These are phyloP conservation scores for Leccinellum luteum DNA, from an alignment of 768 basidiomycete genomes.

Conservation along the genomic window DNA sequence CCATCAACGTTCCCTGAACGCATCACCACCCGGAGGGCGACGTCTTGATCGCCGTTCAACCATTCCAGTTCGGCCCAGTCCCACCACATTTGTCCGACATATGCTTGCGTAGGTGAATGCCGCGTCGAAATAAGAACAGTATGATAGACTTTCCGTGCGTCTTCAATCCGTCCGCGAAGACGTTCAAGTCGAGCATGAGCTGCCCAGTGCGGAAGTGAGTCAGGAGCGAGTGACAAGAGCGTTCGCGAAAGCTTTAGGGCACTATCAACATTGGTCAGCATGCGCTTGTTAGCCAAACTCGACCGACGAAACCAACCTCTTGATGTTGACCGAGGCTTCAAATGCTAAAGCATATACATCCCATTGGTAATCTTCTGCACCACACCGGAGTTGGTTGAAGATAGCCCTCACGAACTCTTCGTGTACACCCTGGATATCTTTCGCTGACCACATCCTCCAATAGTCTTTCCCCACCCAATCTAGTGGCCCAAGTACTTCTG, in stretches of 20 bases:
- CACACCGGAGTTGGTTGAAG: slow-evolving; percentile 55
- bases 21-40: slow-evolving; percentile 52
- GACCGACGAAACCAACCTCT: slow-evolving; percentile 44
- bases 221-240: slow-evolving; percentile 53
- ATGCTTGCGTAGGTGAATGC: slow-evolving; percentile 33
- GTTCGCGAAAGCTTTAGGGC: slow-evolving; percentile 67
- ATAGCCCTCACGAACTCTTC: slow-evolving; percentile 50
- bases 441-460: slow-evolving; percentile 43
- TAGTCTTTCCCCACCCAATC: slow-evolving; percentile 40
- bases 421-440: slow-evolving; percentile 53
- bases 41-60: slow-evolving; percentile 50
- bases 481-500: slow-evolving; percentile 51
- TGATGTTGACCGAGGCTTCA: slow-evolving; percentile 57
- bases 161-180: slow-evolving; percentile 58
- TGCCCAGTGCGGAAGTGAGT: slow-evolving; percentile 67
- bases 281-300: neutral
- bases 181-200: slow-evolving; percentile 74
- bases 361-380: slow-evolving; percentile 57
- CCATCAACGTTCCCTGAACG: slow-evolving; percentile 54
- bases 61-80: slow-evolving; percentile 87
- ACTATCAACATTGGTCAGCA: slow-evolving; percentile 36
- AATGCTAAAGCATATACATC: slow-evolving; percentile 64
- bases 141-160: slow-evolving; percentile 77
- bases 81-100: slow-evolving; percentile 62
- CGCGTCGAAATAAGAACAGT: slow-evolving; percentile 55